Evolutionary conservation across 139 green algal species (phyloP), one percentile per base, ranked within the genome.

Genomic region (Dunaliella sp.): DNA sequence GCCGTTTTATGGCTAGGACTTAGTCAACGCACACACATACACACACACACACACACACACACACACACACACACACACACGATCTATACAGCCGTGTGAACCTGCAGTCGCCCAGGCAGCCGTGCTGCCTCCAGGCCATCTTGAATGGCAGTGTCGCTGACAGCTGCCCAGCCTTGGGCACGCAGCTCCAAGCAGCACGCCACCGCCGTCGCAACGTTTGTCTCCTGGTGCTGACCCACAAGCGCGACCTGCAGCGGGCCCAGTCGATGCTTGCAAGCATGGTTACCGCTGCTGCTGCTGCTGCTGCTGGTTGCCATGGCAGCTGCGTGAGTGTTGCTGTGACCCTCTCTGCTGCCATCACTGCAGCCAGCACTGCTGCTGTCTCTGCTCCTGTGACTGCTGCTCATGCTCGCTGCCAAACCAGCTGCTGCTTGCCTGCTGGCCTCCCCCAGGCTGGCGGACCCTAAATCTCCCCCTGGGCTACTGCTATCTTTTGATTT

Each of bases 91-190:
- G n/a, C n/a, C n/a, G n/a, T n/a, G n/a, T n/a, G n/a, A n/a, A 97
- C 88, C 90, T 98, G 94, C 58, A 98, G 94, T 1, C 95, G 81
- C 21, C 93, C 94, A 7, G 91, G 93, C 57, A 97, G 86, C 1
- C 16, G 28, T 0, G 93, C 93, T 1, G 38, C 7, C 21, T 86
- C 34, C 82, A 97, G 84, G 1, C 93, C 93, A 24, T 35, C 31
- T 1, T 36, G 30, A 0, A 95, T 65, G 30, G 89, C 88, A 3
- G 75, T 86, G 24, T 86, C 82, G 2, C 26, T 58, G 33, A 36
- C 48, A 93, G 83, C 34, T 34, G 7, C 48, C 89, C 89, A 92
- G 37, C 88, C 87, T 3, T 36, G 65, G 31, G 74, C 1, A 65
- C 78, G 83, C 83, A 96, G 84, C 84, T 85, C 65, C 73, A 87